phyloP scores from a whole-genome alignment of 1,284 basidiomycete genomes.

The Apiotrichum laibachii region DNA sequence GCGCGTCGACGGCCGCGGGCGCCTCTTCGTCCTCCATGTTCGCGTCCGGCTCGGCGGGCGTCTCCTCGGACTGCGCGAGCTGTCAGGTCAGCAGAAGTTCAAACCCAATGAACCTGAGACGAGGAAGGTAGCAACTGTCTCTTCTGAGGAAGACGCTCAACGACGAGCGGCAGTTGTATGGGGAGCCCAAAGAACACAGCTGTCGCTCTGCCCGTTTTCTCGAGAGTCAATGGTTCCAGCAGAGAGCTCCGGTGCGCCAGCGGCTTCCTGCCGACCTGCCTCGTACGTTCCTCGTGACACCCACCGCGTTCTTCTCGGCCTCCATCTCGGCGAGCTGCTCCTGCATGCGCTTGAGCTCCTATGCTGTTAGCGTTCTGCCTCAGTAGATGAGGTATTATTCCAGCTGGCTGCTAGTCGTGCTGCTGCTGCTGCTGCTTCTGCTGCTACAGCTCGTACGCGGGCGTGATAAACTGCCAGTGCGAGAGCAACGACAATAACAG shows the following conservation, averaged over 20 bases:
- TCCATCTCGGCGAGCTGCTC: conserved; percentile 84
- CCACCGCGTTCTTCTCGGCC: conserved; percentile 69
- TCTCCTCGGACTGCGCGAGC: conserved; percentile 20
- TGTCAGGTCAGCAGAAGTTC: background rate
- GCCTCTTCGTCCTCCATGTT: conserved; percentile 60
- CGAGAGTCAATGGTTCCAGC: background rate
- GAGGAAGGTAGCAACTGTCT: background rate
- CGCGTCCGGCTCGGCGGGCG: conserved; percentile 49
- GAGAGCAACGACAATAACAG: background rate
- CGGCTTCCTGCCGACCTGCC: background rate
- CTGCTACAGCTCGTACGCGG: background rate
- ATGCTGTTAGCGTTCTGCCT: background rate
- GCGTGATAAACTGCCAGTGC: background rate
- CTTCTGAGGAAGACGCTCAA: too few relatives aligned
- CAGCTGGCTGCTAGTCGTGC: background rate
- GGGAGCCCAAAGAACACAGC: background rate
- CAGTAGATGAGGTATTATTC: too few relatives aligned
- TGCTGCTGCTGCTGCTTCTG: background rate
- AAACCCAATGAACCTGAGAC: background rate
- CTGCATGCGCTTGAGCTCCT: conserved; percentile 70
- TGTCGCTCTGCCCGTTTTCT: background rate
- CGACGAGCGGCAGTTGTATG: too few relatives aligned
- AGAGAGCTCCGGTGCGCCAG: background rate
- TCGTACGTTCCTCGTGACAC: conserved; percentile 41
- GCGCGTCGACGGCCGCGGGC: conserved; percentile 68